These are phyloP conservation scores for Ophiostoma fasciatum DNA, from an alignment of 2,329 filamentous ascomycete genomes.

Conservation along the genomic window DNA sequence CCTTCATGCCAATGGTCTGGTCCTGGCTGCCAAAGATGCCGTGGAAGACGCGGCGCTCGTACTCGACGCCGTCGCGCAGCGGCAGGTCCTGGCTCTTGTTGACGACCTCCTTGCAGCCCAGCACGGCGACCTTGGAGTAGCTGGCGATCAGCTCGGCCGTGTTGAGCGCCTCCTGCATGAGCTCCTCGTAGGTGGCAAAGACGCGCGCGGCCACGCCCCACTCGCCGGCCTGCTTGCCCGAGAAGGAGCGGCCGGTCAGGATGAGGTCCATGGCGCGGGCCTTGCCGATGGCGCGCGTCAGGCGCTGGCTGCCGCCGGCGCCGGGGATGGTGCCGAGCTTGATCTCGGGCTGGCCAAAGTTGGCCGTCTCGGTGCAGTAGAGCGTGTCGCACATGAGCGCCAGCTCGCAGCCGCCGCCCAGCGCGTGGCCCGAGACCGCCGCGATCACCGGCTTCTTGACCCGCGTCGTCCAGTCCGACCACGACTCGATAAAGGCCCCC, in stretches of 20 bases:
- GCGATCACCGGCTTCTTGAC: conserved; percentile 91
- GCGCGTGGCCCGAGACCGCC: conserved; percentile 84
- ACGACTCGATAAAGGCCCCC: conserved; percentile 84
- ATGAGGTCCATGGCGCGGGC: conserved; percentile 83
- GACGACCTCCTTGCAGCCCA: conserved; percentile 93
- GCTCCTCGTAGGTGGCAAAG: conserved; percentile 65
- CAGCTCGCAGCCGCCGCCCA: conserved; percentile 91
- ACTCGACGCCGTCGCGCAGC: conserved; percentile 83
- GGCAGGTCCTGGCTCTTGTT: conserved; percentile 94
- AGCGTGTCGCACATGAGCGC: conserved; percentile 96
- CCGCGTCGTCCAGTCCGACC: conserved; percentile 70
- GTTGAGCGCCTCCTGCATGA: conserved; percentile 66
- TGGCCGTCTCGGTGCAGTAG: conserved; percentile 67
- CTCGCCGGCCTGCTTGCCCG: conserved; percentile 65
- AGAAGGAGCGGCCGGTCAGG: conserved; percentile 72
- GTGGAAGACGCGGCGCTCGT: conserved; percentile 87
- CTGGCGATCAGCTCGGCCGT: conserved; percentile 83
- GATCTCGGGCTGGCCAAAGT: conserved; percentile 94
- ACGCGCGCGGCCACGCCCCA: conserved; percentile 83
- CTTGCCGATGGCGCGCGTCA: conserved; percentile 74
- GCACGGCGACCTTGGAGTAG: conserved; percentile 73
- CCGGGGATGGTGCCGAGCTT: conserved; percentile 88
- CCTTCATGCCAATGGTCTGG: conserved; percentile 94
- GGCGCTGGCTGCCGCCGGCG: conserved; percentile 76
- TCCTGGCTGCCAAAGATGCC: conserved; percentile 84